Percentiles rank a stretch among this genome's conserved stretches.
Evolutionary conservation across 495 filamentous ascomycete genomes (phyloP).

Genomic region (Thermochaetoides thermophila): DNA sequence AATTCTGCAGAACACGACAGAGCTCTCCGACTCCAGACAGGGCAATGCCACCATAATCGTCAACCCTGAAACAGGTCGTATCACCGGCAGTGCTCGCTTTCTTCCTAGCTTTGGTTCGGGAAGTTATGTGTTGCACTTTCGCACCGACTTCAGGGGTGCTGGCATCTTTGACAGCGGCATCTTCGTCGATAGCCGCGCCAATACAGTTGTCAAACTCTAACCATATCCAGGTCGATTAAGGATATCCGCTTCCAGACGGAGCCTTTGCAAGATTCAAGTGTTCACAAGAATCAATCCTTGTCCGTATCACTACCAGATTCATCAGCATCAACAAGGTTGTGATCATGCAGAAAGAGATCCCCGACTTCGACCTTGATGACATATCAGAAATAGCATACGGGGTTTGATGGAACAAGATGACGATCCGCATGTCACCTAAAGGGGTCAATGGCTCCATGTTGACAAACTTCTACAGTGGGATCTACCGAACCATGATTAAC

Average conservation of each 20-base stretch:
- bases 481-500: constrained; percentile 56
- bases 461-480: constrained; percentile 54
- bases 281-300: constrained; percentile 35
- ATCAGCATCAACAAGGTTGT: constrained; percentile 50
- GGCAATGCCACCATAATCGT: constrained; percentile 45
- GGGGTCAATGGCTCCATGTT: constrained; percentile 39
- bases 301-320: constrained; percentile 56
- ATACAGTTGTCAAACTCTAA: constrained; percentile 35
- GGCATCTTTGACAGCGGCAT: constrained; percentile 47
- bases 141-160: constrained; percentile 56
- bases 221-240: constrained; percentile 45
- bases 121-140: constrained; percentile 44
- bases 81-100: constrained; percentile 52
- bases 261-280: constrained; percentile 36
- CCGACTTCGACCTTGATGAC: constrained; percentile 47
- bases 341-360: constrained; percentile 53
- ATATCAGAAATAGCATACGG: constrained; percentile 36
- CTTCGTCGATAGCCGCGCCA: constrained; percentile 45
- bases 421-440: constrained; percentile 40
- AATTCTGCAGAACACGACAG: constrained; percentile 50
- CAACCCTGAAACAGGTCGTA: constrained; percentile 38
- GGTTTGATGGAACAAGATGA: constrained; percentile 51
- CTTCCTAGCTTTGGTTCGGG: constrained; percentile 56
- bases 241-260: constrained; percentile 52
- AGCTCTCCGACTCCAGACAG: constrained; percentile 48